Base-by-base conservation (phyloP, 1,284 basidiomycete species). In the Acaromyces ingoldii region DNA sequence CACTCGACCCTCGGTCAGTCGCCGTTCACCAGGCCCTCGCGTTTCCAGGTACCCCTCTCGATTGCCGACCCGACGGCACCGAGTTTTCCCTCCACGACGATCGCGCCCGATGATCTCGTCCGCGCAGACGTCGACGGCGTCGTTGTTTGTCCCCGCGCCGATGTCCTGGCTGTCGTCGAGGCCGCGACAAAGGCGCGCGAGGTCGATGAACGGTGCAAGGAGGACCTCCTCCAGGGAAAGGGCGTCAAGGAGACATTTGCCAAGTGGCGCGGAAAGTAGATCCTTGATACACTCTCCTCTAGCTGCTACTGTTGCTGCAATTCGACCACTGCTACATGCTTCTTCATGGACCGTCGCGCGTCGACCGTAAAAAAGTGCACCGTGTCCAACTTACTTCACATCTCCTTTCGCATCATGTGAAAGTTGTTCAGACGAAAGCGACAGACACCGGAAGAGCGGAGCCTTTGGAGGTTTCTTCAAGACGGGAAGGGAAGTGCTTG, bases 51-150 rank as follows among this genome's bases (percentile, higher is more conserved):
- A 0, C 83, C 89, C 0, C 76, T 96, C 44, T 76, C 78, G 15
- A 87, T 95, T 58, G 19, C 72, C 63, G 54, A 71, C 61, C 70
- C 62, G 46, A 66, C 53, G 36, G 42, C 4, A 41, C 19, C 11
- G 52, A 39, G 22, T 52, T 71, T 72, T 37, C 69, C 85, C 6
- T 60, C 80, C 0, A 80, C 85, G 1, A 80, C 75, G 1, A 81
- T 96, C 3, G 72, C 83, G 21, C 88, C 91, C 2, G 87, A 85
- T 2, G 92, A 95, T 72, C 82, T 85, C 78, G 82, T 96, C 31
- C 76, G 93, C 15, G 91, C 85, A 13, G 92, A 97, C 72, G 81
- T 85, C 51, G 89, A 96, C 71, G 92, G 92, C 0, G 89, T 93
- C 0, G 88, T 96, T 1, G 87, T 85, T 63, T 82, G 95, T 15